These are phyloP conservation scores for Penicillium antarcticum DNA, from an alignment of 495 filamentous ascomycete species.

Conservation along the genomic window DNA sequence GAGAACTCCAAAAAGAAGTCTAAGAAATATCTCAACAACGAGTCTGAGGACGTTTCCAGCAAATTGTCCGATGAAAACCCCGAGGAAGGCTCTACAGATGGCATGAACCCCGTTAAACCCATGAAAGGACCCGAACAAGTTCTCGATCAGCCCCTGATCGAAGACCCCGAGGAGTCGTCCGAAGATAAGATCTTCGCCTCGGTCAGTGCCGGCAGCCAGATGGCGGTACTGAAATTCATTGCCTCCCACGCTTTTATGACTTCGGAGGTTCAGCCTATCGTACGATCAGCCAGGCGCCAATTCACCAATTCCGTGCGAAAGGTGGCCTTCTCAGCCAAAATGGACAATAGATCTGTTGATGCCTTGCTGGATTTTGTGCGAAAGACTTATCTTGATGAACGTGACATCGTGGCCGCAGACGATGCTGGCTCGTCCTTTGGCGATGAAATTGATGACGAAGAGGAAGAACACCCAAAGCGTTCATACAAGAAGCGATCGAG, in stretches of 20 bases:
- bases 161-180: neutral
- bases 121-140: neutral
- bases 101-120: no score
- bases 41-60: no score
- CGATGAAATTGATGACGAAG: slow-evolving; percentile 19
- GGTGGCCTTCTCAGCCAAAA: slow-evolving; percentile 7
- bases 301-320: slow-evolving; percentile 20
- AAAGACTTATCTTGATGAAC: slow-evolving; percentile 16
- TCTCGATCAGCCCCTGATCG: neutral
- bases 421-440: slow-evolving; percentile 17
- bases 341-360: slow-evolving; percentile 6
- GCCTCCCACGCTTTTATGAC: slow-evolving; percentile 21
- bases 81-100: no score
- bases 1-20: neutral
- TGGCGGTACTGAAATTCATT: slow-evolving; percentile 18
- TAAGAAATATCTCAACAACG: neutral
- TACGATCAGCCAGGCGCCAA: slow-evolving; percentile 12
- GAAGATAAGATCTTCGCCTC: slow-evolving; percentile 16
- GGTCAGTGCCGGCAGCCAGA: slow-evolving; percentile 4
- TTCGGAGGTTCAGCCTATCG: slow-evolving; percentile 8
- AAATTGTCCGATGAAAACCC: no score
- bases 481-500: neutral
- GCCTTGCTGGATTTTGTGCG: slow-evolving; percentile 20
- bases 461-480: neutral
- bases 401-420: neutral